phyloP scores from a whole-genome alignment of 495 filamentous ascomycete species.

The Neurospora sp. region DNA sequence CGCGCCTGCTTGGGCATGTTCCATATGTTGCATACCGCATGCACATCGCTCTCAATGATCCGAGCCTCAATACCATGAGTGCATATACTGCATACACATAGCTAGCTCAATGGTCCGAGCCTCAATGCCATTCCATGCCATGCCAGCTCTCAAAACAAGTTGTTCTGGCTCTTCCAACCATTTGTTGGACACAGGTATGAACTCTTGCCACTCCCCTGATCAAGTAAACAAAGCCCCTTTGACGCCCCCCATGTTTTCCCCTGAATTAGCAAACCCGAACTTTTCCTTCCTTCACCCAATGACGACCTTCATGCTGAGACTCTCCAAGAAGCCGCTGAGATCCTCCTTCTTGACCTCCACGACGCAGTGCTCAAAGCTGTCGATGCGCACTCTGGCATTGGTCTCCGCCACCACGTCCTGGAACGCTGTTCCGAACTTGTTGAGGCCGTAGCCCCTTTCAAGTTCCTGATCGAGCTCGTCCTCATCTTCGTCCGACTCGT shows the following conservation, averaged over 20 bases:
- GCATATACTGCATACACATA: background rate
- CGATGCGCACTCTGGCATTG: slow-evolving; percentile 78
- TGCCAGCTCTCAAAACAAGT: background rate
- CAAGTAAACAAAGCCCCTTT: background rate
- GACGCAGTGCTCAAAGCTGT: slow-evolving; percentile 95
- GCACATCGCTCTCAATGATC: background rate
- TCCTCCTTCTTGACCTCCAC: slow-evolving; percentile 96
- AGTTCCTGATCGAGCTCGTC: slow-evolving; percentile 47
- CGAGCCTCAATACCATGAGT: background rate
- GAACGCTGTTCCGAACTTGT: slow-evolving; percentile 89
- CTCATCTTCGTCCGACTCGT: slow-evolving; percentile 51
- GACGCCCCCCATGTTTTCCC: background rate
- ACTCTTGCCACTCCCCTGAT: background rate
- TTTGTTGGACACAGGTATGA: background rate
- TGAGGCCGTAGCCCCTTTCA: slow-evolving; percentile 58
- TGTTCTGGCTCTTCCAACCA: background rate
- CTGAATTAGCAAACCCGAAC: background rate
- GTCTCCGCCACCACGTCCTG: slow-evolving; percentile 92
- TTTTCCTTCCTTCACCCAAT: slow-evolving; percentile 49
- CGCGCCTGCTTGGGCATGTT: background rate
- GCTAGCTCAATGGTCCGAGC: background rate
- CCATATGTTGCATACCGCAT: background rate
- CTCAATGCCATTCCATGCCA: background rate
- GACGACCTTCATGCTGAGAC: slow-evolving; percentile 82
- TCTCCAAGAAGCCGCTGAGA: slow-evolving; percentile 81